Evolutionary conservation across 2,329 filamentous ascomycete species (phyloP), one percentile per base, ranked within the genome.

Genomic region (Aureobasidium sp.): DNA sequence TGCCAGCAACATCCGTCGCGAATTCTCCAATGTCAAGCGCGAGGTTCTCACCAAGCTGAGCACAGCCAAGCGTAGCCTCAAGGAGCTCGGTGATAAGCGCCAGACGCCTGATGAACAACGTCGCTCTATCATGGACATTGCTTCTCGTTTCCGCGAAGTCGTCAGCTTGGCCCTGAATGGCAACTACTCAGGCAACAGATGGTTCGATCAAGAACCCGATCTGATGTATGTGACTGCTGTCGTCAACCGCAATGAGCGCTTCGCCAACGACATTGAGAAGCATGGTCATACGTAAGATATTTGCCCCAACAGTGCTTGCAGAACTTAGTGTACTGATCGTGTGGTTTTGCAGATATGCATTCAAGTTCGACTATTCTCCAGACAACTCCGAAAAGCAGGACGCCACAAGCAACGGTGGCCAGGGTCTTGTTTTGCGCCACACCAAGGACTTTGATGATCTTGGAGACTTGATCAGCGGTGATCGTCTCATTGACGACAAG

Each of bases 41-140:
- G 77, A 81, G 53, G 65, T 77, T 34, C 63, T 63, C 1, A 53
- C 24, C 8, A 75, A 72, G 62, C 65, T 73, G 2, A 29, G 66
- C 2, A 53, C 67, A 8, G 73, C 68, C 1, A 50, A 51, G 4
- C 64, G 65, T 0, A 69, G 68, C 0, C 71, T 87, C 2, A 64
- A 73, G 0, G 72, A 73, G 10, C 74, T 88, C 0, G 85, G 86
- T 0, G 71, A 74, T 1, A 73, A 78, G 9, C 75, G 84, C 6
- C 70, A 67, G 1, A 82, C 78, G 0, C 29, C 73, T 0, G 62
- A 72, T 0, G 77, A 86, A 62, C 82, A 86, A 64, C 76, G 75
- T 0, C 67, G 72, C 2, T 79, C 80, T 24, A 71, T 87, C 6
- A 72, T 80, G 17, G 51, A 73, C 76, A 57, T 81, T 20, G 71